Evolutionary conservation across 345 rosid species (phyloP), one percentile per base, ranked within the genome.

Genomic region (Noccaea bulbosa): DNA sequence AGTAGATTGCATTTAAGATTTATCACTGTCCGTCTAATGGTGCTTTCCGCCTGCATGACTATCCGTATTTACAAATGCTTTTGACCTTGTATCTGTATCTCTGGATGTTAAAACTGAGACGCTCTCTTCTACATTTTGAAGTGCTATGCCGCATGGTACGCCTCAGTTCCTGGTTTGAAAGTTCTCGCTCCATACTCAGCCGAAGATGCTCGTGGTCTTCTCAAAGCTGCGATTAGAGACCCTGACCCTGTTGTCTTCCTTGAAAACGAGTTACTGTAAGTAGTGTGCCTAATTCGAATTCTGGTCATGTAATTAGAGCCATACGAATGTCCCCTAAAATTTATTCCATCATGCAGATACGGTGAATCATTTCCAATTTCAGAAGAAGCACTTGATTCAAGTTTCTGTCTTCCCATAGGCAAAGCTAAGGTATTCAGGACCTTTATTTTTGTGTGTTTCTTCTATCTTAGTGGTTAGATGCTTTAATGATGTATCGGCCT

Each of bases 61-160:
- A 51, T 60, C 7, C 0, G 30, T 45, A 59, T 69, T 67, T 17
- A 53, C 14, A 12, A 10, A 41, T 68, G 44, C 11, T 22, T 20
- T 7, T 57, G 57, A 15, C 40, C 50, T 52, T 51, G 6, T 52
- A 75, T 22, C 32, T 67, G 56, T 24, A 40, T 39, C 40, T 35
- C 45, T 68, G 37, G 38, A 62, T 68, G 37, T 46, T 30, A 24
- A 69, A 9, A 45, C 20, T 17, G 16, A 3, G 24, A 34, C 53
- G 2, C 27, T 37, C 4, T 61, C 10, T 69, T 67, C 30, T 46
- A 54, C 74, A 33, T 50, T 70, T 48, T 86, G 69, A 62, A 94
- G 99, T 94, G 99, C 71, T 94, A 82, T 84, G 99, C 99, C 12
- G 63, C 96, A 32, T 94, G 99, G 99, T 94, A 77, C 68, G 93